phyloP scores from a whole-genome alignment of 2,329 filamentous ascomycete species.

The Blastomyces gilchristii region DNA sequence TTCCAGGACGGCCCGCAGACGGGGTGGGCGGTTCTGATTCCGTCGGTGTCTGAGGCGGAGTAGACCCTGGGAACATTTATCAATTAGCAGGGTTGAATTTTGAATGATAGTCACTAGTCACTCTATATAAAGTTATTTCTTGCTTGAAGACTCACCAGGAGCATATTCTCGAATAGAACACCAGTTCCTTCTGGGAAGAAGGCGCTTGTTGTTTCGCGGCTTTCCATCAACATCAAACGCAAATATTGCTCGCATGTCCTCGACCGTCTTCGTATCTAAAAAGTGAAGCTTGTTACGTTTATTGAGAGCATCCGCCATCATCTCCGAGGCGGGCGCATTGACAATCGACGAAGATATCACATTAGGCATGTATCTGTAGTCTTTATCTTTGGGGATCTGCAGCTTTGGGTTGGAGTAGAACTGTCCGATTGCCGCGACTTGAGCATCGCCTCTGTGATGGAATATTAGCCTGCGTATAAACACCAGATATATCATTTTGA shows the following conservation, averaged over 20 bases:
- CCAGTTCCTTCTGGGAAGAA: conserved; percentile 89
- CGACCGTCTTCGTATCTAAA: conserved; percentile 64
- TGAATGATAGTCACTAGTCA: background rate
- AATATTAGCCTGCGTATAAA: conserved; percentile 16
- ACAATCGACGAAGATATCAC: conserved; percentile 89
- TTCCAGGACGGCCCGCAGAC: conserved; percentile 25
- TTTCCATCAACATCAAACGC: conserved; percentile 80
- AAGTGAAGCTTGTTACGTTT: conserved; percentile 72
- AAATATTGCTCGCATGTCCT: conserved; percentile 94
- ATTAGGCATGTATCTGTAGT: conserved; percentile 96
- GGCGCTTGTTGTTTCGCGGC: conserved; percentile 76
- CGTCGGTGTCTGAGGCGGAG: conserved; percentile 57
- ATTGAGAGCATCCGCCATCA: conserved; percentile 85
- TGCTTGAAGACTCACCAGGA: conserved; percentile 48
- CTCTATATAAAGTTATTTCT: background rate
- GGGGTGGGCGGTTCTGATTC: conserved; percentile 37
- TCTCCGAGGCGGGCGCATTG: conserved; percentile 77
- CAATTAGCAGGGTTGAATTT: background rate
- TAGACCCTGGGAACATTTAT: conserved; percentile 54
- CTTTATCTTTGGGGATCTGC: conserved; percentile 71
- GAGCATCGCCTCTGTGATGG: conserved; percentile 66
- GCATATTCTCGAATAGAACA: conserved; percentile 81
- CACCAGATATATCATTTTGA: conserved; percentile 5
- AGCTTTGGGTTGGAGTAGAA: conserved; percentile 89
- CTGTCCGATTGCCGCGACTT: conserved; percentile 82